A percentile compares a stretch with the other conserved stretches of the same genome.
Evolutionary conservation across 176 grass and related monocot genomes (phyloP).

Genomic region (Zea mays): Zm-B73-REFERENCE-NAM-5.0 NC_050105.1:110019001-110019500

Average conservation of each 20-base stretch:
- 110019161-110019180: too few species aligned
- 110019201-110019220: too few species aligned
- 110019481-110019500: conserved; percentile 18
- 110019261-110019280: background rate
- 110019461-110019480: conserved; percentile 7
- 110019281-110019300: conserved; percentile 14
- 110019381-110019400: conserved; percentile 6
- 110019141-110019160: too few species aligned
- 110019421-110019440: conserved; percentile 38
- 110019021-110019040: conserved; percentile 58
- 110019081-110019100: background rate
- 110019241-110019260: too few species aligned
- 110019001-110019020: conserved; percentile 98
- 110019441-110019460: conserved; percentile 8
- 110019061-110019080: background rate
- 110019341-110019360: conserved; percentile 85
- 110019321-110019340: conserved; percentile 83
- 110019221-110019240: too few species aligned
- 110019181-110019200: too few species aligned
- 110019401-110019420: conserved; percentile 24
- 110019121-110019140: too few species aligned
- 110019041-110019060: background rate
- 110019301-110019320: conserved; percentile 55
- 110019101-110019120: background rate
- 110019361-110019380: conserved; percentile 62